Percentiles rank a stretch among this genome's conserved stretches.
These are phyloP conservation scores for Kockovaella imperatae DNA, from an alignment of 768 basidiomycete species.

Conservation along the genomic window DNA sequence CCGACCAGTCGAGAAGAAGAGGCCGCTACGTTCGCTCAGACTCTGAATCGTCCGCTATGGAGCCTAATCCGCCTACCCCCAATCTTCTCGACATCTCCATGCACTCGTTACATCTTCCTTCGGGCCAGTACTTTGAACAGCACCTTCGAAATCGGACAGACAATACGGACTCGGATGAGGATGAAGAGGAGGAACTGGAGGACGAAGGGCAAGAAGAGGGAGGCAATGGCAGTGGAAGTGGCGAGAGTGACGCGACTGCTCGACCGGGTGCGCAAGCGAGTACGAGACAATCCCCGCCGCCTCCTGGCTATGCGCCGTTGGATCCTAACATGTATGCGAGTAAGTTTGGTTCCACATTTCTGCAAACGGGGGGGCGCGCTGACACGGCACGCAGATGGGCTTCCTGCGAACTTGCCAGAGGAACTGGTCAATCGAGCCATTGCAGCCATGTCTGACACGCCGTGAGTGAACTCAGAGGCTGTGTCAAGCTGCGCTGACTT, in stretches of 20 bases:
- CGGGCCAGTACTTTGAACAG: constrained; percentile 27
- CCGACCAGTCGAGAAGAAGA: constrained; percentile 11
- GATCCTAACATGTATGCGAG: constrained; percentile 37
- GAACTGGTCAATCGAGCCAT: constrained; percentile 84
- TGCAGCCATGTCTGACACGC: constrained; percentile 49
- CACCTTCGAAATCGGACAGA: neutral
- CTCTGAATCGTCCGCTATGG: constrained; percentile 15
- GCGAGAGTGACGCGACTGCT: constrained; percentile 35
- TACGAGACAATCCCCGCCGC: constrained; percentile 33
- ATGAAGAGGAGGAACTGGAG: constrained; percentile 7
- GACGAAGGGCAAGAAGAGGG: constrained; percentile 8
- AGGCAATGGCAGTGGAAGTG: constrained; percentile 19
- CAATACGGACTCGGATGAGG: constrained; percentile 6
- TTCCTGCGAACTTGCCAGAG: constrained; percentile 86
- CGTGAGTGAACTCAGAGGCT: too few species aligned
- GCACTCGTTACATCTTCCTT: constrained; percentile 38
- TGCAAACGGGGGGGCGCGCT: constrained; percentile 1
- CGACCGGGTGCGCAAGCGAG: constrained; percentile 7
- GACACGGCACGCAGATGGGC: constrained; percentile 66
- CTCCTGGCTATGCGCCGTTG: constrained; percentile 42
- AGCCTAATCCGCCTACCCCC: constrained; percentile 49
- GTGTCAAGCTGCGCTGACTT: neutral
- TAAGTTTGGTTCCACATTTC: constrained; percentile 14
- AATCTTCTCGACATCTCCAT: constrained; percentile 48
- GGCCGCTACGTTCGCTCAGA: constrained; percentile 3